Evolutionary conservation across 2,329 filamentous ascomycete species (phyloP).

Genomic region (Diaporthe amygdali): DNA sequence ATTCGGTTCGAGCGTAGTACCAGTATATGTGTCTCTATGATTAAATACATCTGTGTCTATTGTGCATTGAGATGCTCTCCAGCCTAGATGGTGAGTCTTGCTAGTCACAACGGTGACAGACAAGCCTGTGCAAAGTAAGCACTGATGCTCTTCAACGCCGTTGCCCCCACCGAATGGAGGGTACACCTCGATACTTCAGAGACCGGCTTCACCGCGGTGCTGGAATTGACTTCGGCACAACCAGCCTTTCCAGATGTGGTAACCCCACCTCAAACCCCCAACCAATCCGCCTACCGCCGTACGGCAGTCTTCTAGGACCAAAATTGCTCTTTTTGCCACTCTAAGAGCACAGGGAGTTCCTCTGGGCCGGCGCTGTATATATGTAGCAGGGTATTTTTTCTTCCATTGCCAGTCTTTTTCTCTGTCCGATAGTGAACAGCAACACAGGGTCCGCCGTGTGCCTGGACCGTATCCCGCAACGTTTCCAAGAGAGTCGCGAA

Average conservation of each 20-base stretch:
- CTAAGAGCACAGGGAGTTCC: not conserved
- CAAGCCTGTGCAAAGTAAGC: not conserved
- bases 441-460: not conserved
- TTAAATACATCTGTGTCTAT: not conserved
- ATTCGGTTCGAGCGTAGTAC: not conserved
- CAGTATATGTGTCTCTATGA: not conserved
- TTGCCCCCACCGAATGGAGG: too few relatives aligned
- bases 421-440: not conserved
- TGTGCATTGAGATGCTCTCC: not conserved
- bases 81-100: too few relatives aligned
- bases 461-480: not conserved
- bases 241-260: not conserved
- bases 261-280: not conserved
- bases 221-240: too few relatives aligned
- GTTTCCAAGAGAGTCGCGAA: not conserved
- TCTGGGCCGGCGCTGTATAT: not conserved
- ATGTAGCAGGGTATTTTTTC: rapidly evolving
- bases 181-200: not conserved
- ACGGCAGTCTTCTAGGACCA: not conserved
- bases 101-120: not conserved
- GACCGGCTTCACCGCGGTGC: too few relatives aligned
- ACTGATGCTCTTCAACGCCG: too few relatives aligned
- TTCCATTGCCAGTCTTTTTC: not conserved
- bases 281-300: not conserved
- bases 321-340: not conserved